phyloP scores from a whole-genome alignment of 1,284 basidiomycete species.

The Ganoderma sp. region DNA sequence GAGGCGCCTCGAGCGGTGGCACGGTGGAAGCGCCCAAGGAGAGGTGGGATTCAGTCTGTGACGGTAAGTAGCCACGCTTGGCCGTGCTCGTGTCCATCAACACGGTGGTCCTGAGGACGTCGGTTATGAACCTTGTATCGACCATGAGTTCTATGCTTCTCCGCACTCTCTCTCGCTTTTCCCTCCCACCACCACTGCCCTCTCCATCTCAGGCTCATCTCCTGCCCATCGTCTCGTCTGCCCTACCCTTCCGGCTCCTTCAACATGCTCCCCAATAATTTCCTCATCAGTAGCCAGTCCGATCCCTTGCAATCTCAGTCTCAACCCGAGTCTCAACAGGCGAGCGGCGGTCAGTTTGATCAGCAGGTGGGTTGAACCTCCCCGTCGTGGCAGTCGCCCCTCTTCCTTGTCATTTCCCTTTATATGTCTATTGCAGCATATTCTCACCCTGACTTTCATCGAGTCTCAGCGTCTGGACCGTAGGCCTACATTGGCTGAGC shows the following conservation, averaged over 20 bases:
- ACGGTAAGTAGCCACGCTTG: too few relatives aligned
- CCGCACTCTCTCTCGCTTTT: constrained; percentile 36
- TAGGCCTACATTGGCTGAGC: constrained; percentile 16
- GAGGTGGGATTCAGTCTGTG: too few relatives aligned
- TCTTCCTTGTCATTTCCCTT: constrained; percentile 18
- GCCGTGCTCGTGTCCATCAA: too few relatives aligned
- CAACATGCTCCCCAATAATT: constrained; percentile 38
- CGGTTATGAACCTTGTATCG: too few relatives aligned
- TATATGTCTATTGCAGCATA: constrained; percentile 29
- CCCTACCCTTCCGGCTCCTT: constrained; percentile 23
- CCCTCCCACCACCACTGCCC: constrained; percentile 40
- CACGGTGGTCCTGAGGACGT: too few relatives aligned
- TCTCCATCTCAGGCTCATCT: constrained; percentile 12
- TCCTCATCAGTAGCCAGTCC: constrained; percentile 55
- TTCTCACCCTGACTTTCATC: constrained; percentile 32
- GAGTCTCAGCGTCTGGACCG: constrained; percentile 13
- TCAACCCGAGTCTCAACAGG: constrained; percentile 44
- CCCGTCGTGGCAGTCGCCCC: constrained; percentile 15
- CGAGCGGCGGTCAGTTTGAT: constrained; percentile 5
- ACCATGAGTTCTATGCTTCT: constrained; percentile 28
- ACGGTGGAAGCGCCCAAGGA: too few relatives aligned
- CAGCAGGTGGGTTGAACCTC: constrained; percentile 28
- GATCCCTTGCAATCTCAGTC: constrained; percentile 45
- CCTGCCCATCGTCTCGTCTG: constrained; percentile 31
- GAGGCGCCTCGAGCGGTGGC: too few relatives aligned